Conservation (phyloP, 768 basidiomycete genomes). For the Dendrothele bispora region DNA sequence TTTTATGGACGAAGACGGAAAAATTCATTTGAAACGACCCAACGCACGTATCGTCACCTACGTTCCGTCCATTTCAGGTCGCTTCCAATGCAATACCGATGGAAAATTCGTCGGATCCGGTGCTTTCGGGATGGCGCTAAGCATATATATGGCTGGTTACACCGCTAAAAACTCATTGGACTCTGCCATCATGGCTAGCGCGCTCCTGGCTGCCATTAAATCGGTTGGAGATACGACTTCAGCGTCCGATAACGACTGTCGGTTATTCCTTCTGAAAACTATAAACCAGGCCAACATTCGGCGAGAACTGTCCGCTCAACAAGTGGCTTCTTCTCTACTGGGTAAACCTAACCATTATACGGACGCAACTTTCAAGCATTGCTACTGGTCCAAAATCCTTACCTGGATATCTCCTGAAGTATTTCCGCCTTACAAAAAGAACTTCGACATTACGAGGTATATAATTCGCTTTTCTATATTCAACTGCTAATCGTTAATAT, state of each 20-base stretch:
- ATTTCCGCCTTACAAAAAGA: no score
- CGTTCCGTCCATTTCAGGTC: background rate
- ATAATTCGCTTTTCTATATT: no score
- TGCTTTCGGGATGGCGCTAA: slow-evolving; percentile 3
- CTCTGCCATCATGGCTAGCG: background rate
- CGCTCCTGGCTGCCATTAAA: background rate
- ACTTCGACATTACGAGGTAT: no score
- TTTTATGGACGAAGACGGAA: slow-evolving; percentile 2
- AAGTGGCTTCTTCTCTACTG: background rate
- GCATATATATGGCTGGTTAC: slow-evolving; percentile 5
- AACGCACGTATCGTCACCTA: background rate
- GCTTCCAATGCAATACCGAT: slow-evolving; percentile 6
- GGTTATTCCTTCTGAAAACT: background rate
- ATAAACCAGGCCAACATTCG: background rate
- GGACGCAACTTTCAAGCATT: background rate
- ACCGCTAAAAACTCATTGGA: slow-evolving; percentile 2
- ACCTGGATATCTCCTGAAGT: slow-evolving; percentile 8
- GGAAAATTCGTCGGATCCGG: slow-evolving; percentile 6
- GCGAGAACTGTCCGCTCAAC: background rate
- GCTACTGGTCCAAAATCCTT: background rate
- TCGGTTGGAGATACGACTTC: background rate
- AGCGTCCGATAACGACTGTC: background rate
- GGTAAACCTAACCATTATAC: background rate
- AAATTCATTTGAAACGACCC: background rate
- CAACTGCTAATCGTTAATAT: no score